Evolutionary conservation across 148 eudicot genomes (phyloP).

Genomic region (Euryodendron excelsum): DNA sequence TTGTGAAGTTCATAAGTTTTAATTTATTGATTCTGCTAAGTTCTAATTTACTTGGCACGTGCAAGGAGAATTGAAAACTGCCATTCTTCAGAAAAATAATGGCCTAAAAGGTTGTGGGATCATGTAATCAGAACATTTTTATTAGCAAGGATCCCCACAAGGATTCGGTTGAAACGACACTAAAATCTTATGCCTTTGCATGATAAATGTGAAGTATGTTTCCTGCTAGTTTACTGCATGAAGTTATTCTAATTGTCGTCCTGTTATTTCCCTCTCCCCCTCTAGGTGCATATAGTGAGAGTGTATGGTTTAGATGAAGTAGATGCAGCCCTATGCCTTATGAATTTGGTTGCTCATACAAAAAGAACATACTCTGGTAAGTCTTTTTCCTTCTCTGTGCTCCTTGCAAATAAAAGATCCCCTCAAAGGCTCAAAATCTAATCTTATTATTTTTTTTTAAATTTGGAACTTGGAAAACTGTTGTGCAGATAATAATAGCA

Average conservation of each 20-base stretch:
- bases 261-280: neutral
- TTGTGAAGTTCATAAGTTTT: neutral
- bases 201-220: neutral
- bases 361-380: slow-evolving; percentile 24
- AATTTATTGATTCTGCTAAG: too few species aligned
- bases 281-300: slow-evolving; percentile 51
- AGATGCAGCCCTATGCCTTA: slow-evolving; percentile 45
- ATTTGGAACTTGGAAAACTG: slow-evolving; percentile 7
- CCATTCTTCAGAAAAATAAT: neutral
- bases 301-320: slow-evolving; percentile 43
- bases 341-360: slow-evolving; percentile 28
- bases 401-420: slow-evolving; percentile 4
- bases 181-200: neutral
- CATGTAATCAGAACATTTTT: neutral
- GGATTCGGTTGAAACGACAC: neutral
- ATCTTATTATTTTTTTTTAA: neutral
- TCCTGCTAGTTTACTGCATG: slow-evolving; percentile 2
- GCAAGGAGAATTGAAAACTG: neutral
- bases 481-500: slow-evolving; percentile 25
- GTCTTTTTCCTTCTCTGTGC: neutral
- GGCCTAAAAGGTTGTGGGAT: neutral
- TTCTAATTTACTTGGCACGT: neutral
- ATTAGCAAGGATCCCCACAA: neutral
- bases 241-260: neutral
- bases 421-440: neutral